Evolutionary conservation across 345 rosid genomes (phyloP), one percentile per base, ranked within the genome.

Genomic region (Anastatica hierochuntica): DNA sequence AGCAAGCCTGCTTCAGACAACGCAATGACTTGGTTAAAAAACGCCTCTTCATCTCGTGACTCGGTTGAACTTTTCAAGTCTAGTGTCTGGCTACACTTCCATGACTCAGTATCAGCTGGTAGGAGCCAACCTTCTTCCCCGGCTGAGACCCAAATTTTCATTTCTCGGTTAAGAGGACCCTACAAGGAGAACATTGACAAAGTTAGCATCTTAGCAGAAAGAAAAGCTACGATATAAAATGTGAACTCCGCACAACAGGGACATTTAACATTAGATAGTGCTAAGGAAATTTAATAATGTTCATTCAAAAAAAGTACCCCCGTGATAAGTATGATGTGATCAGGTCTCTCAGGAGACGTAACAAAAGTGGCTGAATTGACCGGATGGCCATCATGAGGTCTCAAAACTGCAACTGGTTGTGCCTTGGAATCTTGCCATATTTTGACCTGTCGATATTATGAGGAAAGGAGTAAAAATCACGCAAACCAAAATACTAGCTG

Each of bases 381-480:
- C 60, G 96, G 83, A 39, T 70, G 79, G 30, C 98, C 92, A 66
- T 80, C 82, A 60, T 90, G 82, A 19, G 98, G 96, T 67, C 77
- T 87, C 72, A 90, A 64, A 20, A 84, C 77, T 37, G 71, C 67
- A 69, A 84, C 82, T 30, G 95, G 87, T 17, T 49, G 66, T 43
- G 74, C 63, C 73, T 80, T 90, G 68, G 63, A 79, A 64, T 84
- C 95, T 56, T 84, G 92, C 98, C 98, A 90, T 53, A 90, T 82
- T 72, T 90, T 90, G 44, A 90, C 74, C 98, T 90, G 82, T 61
- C 33, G 42, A 43, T 23, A 53, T 58, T 9, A 51, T 20, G 36
- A 37, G 39, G 37, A 26, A 23, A 34, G 30, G 43, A 45, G 14
- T 66, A 40, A 51, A 49, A n/a, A n/a, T n/a, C n/a, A 14, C 13